Evolutionary conservation across 2,329 filamentous ascomycete species (phyloP).

Genomic region (Teratosphaeria zuluensis): DNA sequence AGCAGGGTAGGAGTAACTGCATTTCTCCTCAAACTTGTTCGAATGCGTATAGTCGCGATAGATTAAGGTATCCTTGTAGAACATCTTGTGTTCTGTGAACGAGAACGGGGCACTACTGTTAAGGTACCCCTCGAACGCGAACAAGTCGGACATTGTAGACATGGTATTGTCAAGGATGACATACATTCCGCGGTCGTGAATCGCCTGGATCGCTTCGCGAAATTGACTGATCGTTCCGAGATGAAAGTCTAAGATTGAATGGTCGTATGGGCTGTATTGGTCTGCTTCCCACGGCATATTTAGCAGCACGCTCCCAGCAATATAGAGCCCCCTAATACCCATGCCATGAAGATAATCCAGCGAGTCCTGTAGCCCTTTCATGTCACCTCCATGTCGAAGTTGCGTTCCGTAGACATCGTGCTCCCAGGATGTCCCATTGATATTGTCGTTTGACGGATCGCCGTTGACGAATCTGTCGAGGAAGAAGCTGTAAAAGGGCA

Average conservation of each 20-base stretch:
- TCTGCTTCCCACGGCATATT: constrained; percentile 57
- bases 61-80: constrained; percentile 45
- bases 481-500: constrained; percentile 57
- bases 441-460: constrained; percentile 53
- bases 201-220: constrained; percentile 48
- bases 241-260: constrained; percentile 54
- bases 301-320: constrained; percentile 55
- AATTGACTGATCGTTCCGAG: constrained; percentile 50
- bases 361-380: constrained; percentile 49
- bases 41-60: constrained; percentile 51
- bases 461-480: constrained; percentile 56
- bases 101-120: constrained; percentile 50
- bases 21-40: constrained; percentile 42
- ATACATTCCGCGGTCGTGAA: constrained; percentile 56
- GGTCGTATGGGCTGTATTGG: constrained; percentile 47
- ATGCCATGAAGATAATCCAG: constrained; percentile 56
- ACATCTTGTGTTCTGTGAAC: constrained; percentile 46
- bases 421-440: constrained; percentile 51
- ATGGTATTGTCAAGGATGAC: constrained; percentile 58
- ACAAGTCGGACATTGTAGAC: constrained; percentile 53
- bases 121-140: constrained; percentile 52
- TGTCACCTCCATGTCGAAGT: constrained; percentile 53
- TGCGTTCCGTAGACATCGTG: constrained; percentile 50
- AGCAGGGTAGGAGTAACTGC: constrained; percentile 47
- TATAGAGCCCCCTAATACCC: constrained; percentile 52